Percentiles rank a stretch among this genome's conserved stretches.
Evolutionary conservation across 805 yeast species (phyloP).

Genomic region (Lipomyces sp.): DNA sequence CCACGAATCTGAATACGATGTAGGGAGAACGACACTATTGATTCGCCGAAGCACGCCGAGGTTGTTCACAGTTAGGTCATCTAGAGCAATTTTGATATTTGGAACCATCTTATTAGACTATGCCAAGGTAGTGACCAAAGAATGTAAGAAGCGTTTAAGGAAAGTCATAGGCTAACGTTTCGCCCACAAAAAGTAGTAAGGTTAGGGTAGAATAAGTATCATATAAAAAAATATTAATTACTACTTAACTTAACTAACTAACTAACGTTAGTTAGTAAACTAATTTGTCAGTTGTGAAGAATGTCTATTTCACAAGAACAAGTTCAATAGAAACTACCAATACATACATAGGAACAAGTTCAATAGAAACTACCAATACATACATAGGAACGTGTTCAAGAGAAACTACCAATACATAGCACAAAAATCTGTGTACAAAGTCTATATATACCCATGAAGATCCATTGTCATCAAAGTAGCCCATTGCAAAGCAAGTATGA

Average conservation of each 20-base stretch:
- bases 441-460: background rate
- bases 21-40: constrained; percentile 58
- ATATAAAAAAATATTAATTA: too few species aligned
- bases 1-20: constrained; percentile 57
- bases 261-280: too few species aligned
- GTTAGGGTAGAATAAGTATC: background rate
- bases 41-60: constrained; percentile 63
- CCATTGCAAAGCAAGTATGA: constrained; percentile 5
- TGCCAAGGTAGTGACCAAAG: too few species aligned
- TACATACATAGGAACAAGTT: background rate
- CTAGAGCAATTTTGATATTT: constrained; percentile 17
- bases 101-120: constrained; percentile 8
- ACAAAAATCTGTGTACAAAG: constrained; percentile 3
- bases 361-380: background rate
- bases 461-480: background rate
- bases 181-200: background rate
- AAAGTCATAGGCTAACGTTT: too few species aligned
- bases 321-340: too few species aligned
- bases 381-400: background rate
- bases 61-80: constrained; percentile 47
- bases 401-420: background rate
- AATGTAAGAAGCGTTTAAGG: too few species aligned
- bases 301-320: too few species aligned
- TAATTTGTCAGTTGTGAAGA: too few species aligned
- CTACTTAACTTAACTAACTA: too few species aligned